A percentile compares a stretch with the other conserved stretches of the same genome.
Evolutionary conservation across 1,284 basidiomycete species (phyloP).

Genomic region (Bondarzewia mesenterica): DNA sequence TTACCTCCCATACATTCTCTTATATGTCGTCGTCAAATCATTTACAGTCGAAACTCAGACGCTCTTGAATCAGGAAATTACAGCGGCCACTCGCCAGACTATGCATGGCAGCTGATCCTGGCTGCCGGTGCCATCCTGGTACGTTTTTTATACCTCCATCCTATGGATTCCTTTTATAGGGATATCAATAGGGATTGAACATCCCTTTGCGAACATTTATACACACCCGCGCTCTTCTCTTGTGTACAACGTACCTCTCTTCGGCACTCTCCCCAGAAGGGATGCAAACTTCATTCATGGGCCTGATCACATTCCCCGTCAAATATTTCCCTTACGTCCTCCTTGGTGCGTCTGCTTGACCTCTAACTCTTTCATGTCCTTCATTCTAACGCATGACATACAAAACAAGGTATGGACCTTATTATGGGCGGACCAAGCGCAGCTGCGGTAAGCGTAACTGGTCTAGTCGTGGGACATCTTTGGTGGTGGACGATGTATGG

Average conservation of each 20-base stretch:
- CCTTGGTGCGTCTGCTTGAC: conserved; percentile 28
- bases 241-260: conserved; percentile 62
- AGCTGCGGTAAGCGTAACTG: conserved; percentile 55
- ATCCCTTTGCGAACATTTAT: conserved; percentile 52
- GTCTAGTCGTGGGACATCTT: conserved; percentile 66
- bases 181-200: conserved; percentile 39
- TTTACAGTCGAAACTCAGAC: conserved; percentile 50
- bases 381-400: neutral
- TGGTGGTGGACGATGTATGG: conserved; percentile 56
- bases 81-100: conserved; percentile 53
- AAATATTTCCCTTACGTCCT: conserved; percentile 72
- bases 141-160: conserved; percentile 22
- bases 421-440: conserved; percentile 53
- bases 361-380: neutral
- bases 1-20: neutral
- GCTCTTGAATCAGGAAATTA: conserved; percentile 61
- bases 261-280: conserved; percentile 60
- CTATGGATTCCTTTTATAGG: neutral
- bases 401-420: conserved; percentile 43
- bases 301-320: conserved; percentile 63
- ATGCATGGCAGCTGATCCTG: conserved; percentile 65
- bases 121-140: conserved; percentile 54
- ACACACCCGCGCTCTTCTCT: conserved; percentile 61
- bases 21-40: neutral
- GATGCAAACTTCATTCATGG: conserved; percentile 64